Base-by-base conservation (phyloP, 495 filamentous ascomycete species). In the Penicillium silybi region DNA sequence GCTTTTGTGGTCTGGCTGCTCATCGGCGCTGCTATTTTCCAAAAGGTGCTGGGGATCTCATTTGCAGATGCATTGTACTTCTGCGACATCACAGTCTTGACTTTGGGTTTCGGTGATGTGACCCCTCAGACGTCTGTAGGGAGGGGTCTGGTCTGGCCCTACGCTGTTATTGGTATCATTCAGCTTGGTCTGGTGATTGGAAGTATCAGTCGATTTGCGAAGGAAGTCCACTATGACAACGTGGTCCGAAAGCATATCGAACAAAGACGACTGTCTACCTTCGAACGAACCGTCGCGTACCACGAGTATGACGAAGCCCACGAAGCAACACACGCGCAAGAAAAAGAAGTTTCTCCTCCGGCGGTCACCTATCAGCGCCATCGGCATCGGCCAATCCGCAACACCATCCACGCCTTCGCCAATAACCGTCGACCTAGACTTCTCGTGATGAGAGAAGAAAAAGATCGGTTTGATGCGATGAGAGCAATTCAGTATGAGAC, bases 121-220 rank as follows among this genome's bases (percentile, higher is more conserved):
- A 69, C 66, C 27, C 63, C 80, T 5, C 55, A 57, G 0, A 74
- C 69, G 5, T 44, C 79, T 39, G 53, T 78, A 9, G 85, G 82
- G 1, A 77, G 84, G 37, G 80, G 81, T 1, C 72, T 97, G 8
- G 69, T 96, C 15, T 84, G 96, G 25, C 90, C 91, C 0, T 97
- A 85, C 57, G 84, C 91, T 0, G 81, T 96, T 3, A 80, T 91
- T 18, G 92, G 92, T 6, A 86, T 96, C 42, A 84, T 92, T 41
- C 91, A 86, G 50, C 73, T 97, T 4, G 92, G 92, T 82, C 74
- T 97, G 23, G 87, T 95, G 20, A 85, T 96, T 26, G 84, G 85
- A 15, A 92, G 89, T 47, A 89, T 96, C 47, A 81, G 88, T 35
- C 85, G 76, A 26, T 89, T 89, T 50, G 80, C 80, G 2, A 50